Base-by-base conservation (phyloP, 371 early-diverging fungal species). In the Mucor racemosus region DNA sequence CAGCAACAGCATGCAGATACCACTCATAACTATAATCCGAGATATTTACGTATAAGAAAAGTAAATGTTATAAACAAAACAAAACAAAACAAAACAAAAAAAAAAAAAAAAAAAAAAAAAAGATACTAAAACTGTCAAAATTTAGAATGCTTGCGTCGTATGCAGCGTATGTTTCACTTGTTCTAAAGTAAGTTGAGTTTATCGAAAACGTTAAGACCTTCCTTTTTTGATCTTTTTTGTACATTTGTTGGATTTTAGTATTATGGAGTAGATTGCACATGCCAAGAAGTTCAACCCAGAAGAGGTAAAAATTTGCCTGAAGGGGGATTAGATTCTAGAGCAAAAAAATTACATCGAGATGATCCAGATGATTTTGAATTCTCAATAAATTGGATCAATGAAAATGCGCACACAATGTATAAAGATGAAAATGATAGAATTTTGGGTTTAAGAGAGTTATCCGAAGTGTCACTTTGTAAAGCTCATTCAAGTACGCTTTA, bases 391-490 rank as follows among this genome's bases (percentile, higher is more conserved):
- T 77, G 75, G 78, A 54, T 77, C 5, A 60, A 58, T n/a, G 73
- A 77, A 39, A 62, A 66, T 66, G 70, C 73, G 5, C 68, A 77
- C 40, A 38, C 57, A 0, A 65, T 69, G 53, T 75, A 75, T 26
- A 66, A 66, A 50, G 65, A 76, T 39, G 48, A 65, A 35, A 38
- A 71, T 26, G 56, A 68, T 14, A 39, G 39, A 14, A 60, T 73
- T 5, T 21, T 66, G 4, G 71, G 66, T 8, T 41, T 68, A 13
- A 56, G 59, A 46, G 64, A 68, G 17, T 7, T 77, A 10, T 34
- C 66, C 11, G 75, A 77, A 58, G 78, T 77, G 13, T 75, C 78
- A 21, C 73, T 77, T 15, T 77, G 75, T 44, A 77, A 77, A 58
- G 78, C 75, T 14, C 75, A 75, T 65, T 72, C 72, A 17, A 74